Evolutionary conservation across 2,329 filamentous ascomycete species (phyloP).

Genomic region (Diaporthe citri): DNA sequence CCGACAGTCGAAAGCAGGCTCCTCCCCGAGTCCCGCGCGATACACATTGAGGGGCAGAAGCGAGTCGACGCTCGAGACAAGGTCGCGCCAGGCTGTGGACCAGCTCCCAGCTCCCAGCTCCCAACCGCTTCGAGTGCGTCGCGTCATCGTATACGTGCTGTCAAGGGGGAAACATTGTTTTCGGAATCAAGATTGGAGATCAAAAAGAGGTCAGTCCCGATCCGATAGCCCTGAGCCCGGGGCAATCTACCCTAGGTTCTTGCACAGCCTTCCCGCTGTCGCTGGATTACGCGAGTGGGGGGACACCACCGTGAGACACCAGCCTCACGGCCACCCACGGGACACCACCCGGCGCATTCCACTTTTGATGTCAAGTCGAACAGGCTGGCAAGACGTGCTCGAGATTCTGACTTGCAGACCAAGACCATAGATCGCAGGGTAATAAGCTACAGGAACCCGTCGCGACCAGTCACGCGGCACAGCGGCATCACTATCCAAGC

Average conservation of each 20-base stretch:
- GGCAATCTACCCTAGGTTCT: conserved; percentile 19
- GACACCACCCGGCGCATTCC: not conserved
- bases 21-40: conserved; percentile 10
- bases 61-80: not conserved
- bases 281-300: conserved; percentile 30
- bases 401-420: conserved; percentile 29
- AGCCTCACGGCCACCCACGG: conserved; percentile 6
- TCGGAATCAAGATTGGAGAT: not conserved
- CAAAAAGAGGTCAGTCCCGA: conserved; percentile 29
- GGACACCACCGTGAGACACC: conserved; percentile 17
- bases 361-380: not conserved
- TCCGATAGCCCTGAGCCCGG: conserved; percentile 22
- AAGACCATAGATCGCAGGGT: conserved; percentile 16
- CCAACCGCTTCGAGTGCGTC: conserved; percentile 5
- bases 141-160: conserved; percentile 22
- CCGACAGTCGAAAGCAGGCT: not conserved
- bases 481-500: not conserved
- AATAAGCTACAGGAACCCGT: not conserved
- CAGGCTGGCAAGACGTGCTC: conserved; percentile 1
- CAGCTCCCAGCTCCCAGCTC: conserved; percentile 11
- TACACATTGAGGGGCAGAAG: conserved; percentile 22
- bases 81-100: conserved; percentile 22
- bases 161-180: conserved; percentile 12
- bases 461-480: not conserved
- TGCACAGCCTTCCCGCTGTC: conserved; percentile 31